These are phyloP conservation scores for Gyromitra esculenta DNA, from an alignment of 2,329 filamentous ascomycete species.

Conservation along the genomic window DNA sequence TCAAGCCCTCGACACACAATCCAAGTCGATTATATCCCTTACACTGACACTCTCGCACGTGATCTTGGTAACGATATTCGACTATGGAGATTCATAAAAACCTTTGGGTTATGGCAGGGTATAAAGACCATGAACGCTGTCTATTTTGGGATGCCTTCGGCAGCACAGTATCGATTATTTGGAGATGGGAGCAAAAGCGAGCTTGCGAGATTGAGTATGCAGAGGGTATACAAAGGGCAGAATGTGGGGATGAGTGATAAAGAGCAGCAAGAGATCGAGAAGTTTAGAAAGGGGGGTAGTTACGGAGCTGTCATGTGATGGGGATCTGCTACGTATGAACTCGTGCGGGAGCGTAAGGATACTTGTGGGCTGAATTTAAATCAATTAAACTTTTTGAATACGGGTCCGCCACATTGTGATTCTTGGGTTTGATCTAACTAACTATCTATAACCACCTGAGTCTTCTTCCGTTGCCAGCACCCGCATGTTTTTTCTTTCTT, in stretches of 20 bases:
- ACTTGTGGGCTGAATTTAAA: background rate
- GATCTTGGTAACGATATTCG: slow-evolving; percentile 36
- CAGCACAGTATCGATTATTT: slow-evolving; percentile 45
- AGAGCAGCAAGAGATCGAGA: slow-evolving; percentile 28
- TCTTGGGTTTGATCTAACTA: background rate
- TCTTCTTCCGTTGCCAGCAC: background rate
- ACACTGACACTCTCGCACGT: slow-evolving; percentile 26
- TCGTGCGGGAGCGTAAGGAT: background rate
- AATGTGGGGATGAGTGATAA: slow-evolving; percentile 28
- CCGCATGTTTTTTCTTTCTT: background rate
- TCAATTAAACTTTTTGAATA: background rate
- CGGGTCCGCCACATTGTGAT: background rate
- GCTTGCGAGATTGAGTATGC: slow-evolving; percentile 32
- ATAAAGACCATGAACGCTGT: slow-evolving; percentile 25
- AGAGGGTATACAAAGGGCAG: slow-evolving; percentile 33
- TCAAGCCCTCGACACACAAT: slow-evolving; percentile 38
- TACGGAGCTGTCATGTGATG: background rate
- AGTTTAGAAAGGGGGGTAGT: slow-evolving; percentile 19
- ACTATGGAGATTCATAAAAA: slow-evolving; percentile 37
- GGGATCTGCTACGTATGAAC: background rate
- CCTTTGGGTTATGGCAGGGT: slow-evolving; percentile 36
- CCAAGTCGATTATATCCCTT: slow-evolving; percentile 37
- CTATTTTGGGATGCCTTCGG: slow-evolving; percentile 29
- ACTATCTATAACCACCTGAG: background rate
- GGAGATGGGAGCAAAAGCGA: slow-evolving; percentile 36